These are phyloP conservation scores for Tephrocybe rancida DNA, from an alignment of 768 basidiomycete species.

Conservation along the genomic window DNA sequence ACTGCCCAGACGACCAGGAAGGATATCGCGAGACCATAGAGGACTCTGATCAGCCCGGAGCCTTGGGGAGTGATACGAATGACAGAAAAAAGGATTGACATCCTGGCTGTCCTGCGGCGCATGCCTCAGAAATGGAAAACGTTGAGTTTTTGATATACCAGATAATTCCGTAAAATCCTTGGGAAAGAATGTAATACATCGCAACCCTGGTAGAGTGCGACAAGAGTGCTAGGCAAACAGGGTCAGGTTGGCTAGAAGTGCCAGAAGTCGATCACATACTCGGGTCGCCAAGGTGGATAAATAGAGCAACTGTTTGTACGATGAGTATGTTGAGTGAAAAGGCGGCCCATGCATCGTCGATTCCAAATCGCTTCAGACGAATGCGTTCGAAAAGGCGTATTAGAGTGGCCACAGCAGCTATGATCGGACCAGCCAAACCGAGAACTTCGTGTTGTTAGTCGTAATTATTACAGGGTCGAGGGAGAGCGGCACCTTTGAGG, in stretches of 20 bases:
- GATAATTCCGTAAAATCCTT: slow-evolving; percentile 23
- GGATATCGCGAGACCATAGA: slow-evolving; percentile 26
- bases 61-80: slow-evolving; percentile 37
- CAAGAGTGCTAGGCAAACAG: slow-evolving; percentile 14
- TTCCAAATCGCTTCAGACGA: slow-evolving; percentile 19
- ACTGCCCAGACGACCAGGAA: slow-evolving; percentile 22
- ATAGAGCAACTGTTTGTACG: slow-evolving; percentile 20
- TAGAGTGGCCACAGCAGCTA: slow-evolving; percentile 21
- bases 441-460: background rate
- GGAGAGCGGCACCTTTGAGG: background rate
- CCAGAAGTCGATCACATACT: slow-evolving; percentile 11
- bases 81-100: slow-evolving; percentile 45
- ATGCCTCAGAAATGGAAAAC: background rate
- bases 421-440: slow-evolving; percentile 11
- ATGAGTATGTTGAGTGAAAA: slow-evolving; percentile 21
- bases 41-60: slow-evolving; percentile 12
- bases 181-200: slow-evolving; percentile 21
- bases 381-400: slow-evolving; percentile 21
- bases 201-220: slow-evolving; percentile 14
- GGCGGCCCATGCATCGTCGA: slow-evolving; percentile 24
- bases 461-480: background rate
- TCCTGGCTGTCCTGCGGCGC: slow-evolving; percentile 29
- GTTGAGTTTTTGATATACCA: slow-evolving; percentile 18
- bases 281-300: slow-evolving; percentile 23
- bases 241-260: too few species aligned